phyloP scores from a whole-genome alignment of 192 early-diverging fungal species.

The Lobosporangium transversale region DNA sequence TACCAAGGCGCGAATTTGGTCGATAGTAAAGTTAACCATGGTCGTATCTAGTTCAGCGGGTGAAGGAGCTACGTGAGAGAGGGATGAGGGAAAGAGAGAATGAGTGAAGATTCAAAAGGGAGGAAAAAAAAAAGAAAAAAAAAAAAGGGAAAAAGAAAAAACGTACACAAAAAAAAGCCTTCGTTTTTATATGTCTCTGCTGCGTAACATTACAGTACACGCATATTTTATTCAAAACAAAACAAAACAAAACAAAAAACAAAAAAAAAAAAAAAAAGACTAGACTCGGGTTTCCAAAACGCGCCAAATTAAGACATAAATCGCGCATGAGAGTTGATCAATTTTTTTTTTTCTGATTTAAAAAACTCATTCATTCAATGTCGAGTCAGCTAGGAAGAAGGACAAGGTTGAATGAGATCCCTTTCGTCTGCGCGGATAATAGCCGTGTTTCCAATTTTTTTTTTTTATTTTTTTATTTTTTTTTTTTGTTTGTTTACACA shows the following conservation, averaged over 20 bases:
- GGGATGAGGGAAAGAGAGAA: constrained; percentile 15
- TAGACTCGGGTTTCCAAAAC: constrained; percentile 13
- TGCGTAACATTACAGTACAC: constrained; percentile 21
- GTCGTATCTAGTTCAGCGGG: constrained; percentile 34
- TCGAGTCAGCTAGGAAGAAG: too few relatives aligned
- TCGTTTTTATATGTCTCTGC: constrained; percentile 20
- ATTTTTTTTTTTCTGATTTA: too few relatives aligned
- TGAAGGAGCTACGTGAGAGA: constrained; percentile 23
- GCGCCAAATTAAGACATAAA: neutral
- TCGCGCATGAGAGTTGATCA: too few relatives aligned
- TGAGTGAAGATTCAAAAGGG: constrained; percentile 20
- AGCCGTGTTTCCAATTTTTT: too few relatives aligned
- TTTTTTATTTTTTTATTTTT: too few relatives aligned
- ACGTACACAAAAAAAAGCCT: neutral
- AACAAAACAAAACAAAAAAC: neutral
- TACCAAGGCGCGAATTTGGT: constrained; percentile 56
- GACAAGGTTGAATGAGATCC: too few relatives aligned
- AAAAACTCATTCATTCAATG: too few relatives aligned
- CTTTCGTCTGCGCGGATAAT: too few relatives aligned
- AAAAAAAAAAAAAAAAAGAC: neutral
- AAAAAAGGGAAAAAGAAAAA: constrained; percentile 21
- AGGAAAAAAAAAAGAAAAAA: constrained; percentile 8
- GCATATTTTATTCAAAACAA: neutral
- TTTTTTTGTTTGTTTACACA: too few relatives aligned
- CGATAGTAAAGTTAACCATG: constrained; percentile 57